These are phyloP conservation scores for Eucommia ulmoides DNA, from an alignment of 257 asterid species.

Conservation along the genomic window DNA sequence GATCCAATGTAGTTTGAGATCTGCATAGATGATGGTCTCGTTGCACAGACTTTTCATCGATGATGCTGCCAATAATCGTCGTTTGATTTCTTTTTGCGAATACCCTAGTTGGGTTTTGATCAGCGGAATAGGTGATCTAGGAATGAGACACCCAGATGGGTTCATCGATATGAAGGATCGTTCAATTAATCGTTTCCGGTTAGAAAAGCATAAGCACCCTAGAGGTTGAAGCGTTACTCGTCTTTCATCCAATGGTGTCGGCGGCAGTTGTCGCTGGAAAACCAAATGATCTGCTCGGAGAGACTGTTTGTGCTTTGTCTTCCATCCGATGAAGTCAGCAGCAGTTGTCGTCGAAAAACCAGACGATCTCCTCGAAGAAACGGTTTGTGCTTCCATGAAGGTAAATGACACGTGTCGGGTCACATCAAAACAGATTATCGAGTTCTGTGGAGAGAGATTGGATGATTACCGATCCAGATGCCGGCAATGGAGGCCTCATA, in stretches of 20 bases:
- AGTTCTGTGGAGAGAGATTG: slow-evolving; percentile 29
- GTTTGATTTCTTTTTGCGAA: no score
- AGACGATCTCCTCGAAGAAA: slow-evolving; percentile 51
- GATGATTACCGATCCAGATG: no score
- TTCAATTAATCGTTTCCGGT: slow-evolving; percentile 26
- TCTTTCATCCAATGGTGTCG: no score
- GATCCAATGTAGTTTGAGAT: no score
- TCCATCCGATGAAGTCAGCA: slow-evolving; percentile 45
- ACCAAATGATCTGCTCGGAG: no score
- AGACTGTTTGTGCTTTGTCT: no score
- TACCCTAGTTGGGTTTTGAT: no score
- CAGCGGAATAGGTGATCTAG: slow-evolving; percentile 61
- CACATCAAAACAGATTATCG: slow-evolving; percentile 29
- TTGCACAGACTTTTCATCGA: no score
- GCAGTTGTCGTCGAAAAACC: slow-evolving; percentile 65
- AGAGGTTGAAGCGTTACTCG: slow-evolving; percentile 42
- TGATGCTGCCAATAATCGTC: no score
- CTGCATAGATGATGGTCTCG: no score
- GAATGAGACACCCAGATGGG: slow-evolving; percentile 40
- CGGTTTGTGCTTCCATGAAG: slow-evolving; percentile 65
- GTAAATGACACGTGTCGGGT: slow-evolving; percentile 30
- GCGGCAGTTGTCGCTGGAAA: no score
- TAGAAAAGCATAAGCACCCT: slow-evolving; percentile 44
- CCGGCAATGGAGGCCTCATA: no score
- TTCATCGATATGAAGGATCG: slow-evolving; percentile 49